Conservation (phyloP, 495 filamentous ascomycete species). For the Penicillium pulvis region DNA sequence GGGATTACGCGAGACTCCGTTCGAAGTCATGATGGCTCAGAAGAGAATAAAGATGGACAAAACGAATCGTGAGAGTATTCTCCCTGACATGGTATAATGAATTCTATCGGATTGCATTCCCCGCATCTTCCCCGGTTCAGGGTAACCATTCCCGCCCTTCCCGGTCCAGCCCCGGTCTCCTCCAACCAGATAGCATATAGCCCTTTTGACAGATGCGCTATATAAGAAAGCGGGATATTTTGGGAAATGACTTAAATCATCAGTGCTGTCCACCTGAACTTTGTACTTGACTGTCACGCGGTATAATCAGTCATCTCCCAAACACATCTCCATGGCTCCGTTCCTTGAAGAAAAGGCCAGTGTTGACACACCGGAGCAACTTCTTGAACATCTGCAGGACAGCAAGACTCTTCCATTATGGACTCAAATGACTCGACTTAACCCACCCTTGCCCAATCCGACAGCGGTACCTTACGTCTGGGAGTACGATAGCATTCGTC, state of each 20-base stretch:
- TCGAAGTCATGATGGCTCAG: background rate
- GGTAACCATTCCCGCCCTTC: background rate
- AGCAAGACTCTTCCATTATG: constrained; percentile 38
- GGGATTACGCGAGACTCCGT: background rate
- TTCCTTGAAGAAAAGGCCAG: background rate
- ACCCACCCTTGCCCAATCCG: constrained; percentile 48
- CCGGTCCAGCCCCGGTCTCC: background rate
- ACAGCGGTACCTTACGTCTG: constrained; percentile 39
- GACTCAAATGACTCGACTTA: constrained; percentile 48
- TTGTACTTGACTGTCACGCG: background rate
- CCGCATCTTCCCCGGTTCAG: background rate
- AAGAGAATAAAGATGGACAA: background rate
- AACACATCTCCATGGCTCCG: background rate
- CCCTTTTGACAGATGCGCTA: background rate
- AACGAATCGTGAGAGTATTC: background rate
- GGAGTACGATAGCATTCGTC: constrained; percentile 43
- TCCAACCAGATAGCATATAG: background rate
- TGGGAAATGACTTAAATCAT: background rate
- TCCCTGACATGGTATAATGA: background rate
- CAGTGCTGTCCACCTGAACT: background rate
- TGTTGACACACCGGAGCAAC: constrained; percentile 24
- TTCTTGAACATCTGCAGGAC: constrained; percentile 25
- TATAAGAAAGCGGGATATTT: background rate
- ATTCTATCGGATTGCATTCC: background rate
- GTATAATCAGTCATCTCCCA: background rate